Base-by-base conservation (phyloP, 352 stramenopile genomes). In the Labyrinthula sp. region DNA sequence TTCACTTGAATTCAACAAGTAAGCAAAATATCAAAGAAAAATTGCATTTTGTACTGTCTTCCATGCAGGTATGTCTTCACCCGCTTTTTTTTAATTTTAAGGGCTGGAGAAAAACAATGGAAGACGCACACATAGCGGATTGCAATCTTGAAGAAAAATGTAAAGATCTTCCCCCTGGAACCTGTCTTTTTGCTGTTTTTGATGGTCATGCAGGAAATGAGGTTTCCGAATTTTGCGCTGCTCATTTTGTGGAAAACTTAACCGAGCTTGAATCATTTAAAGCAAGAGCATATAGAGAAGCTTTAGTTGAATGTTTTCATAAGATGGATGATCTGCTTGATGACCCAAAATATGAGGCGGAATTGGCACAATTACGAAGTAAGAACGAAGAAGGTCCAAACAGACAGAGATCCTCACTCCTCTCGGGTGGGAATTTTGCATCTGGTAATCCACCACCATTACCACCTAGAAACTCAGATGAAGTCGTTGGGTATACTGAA, bases 31-130 rank as follows among this genome's bases (percentile, higher is more conserved):
- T 54, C 12, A 31, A 20, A 17, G 29, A 10, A 36, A 45, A 10
- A 48, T 58, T 48, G 6, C 10, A 9, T 17, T 55, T 30, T n/a
- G 39, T 30, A 10, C 25, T 38, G 7, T 55, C 28, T 15, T 23
- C 52, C 17, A 55, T 57, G 39, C 47, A n/a, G n/a, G n/a, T n/a
- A n/a, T n/a, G n/a, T n/a, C n/a, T n/a, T 9, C 34, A 12, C 26
- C 18, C 18, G 7, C 28, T 31, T 45, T 14, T 34, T 17, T 17
- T 24, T 23, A n/a, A n/a, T n/a, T n/a, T n/a, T n/a, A n/a, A 64
- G 47, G 58, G 58, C 15, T 64, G 58, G 58, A 48, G 58, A 21
- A 57, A 54, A 37, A 64, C 40, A 40, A 64, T 64, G 58, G 58
- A 64, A 30, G 58, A 64, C 38, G 58, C 55, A 3, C 58, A 64